These are phyloP conservation scores for Aspergillus niger DNA, from an alignment of 2,329 filamentous ascomycete genomes.

Conservation along the genomic window DNA sequence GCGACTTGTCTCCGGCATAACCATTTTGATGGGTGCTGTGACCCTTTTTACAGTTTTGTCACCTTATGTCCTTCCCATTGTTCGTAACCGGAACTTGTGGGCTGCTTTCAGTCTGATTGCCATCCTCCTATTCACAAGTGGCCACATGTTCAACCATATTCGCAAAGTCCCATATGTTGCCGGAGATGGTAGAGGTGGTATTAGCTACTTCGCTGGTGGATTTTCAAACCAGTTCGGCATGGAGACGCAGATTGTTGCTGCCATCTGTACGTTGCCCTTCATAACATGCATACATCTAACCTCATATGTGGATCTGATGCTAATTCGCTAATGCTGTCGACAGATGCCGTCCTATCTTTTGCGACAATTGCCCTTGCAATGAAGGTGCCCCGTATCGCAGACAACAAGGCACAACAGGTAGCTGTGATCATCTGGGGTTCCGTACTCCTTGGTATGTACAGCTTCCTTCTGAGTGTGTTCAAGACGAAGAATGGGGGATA, in stretches of 20 bases:
- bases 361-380: constrained; percentile 86
- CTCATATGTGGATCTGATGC: background rate
- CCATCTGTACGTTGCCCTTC: constrained; percentile 71
- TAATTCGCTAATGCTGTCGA: constrained; percentile 18
- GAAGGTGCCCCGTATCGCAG: constrained; percentile 86
- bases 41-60: constrained; percentile 71
- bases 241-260: constrained; percentile 93
- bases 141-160: constrained; percentile 99
- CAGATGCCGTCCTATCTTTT: constrained; percentile 81
- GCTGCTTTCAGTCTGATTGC: constrained; percentile 83
- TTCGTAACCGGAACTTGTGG: constrained; percentile 93
- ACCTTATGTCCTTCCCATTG: constrained; percentile 75
- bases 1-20: constrained; percentile 68
- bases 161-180: constrained; percentile 91
- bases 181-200: constrained; percentile 78
- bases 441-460: constrained; percentile 81
- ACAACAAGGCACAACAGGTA: constrained; percentile 75
- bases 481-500: constrained; percentile 93
- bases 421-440: constrained; percentile 78
- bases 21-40: constrained; percentile 67
- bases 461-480: constrained; percentile 92
- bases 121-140: constrained; percentile 90
- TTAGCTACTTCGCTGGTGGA: constrained; percentile 85
- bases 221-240: constrained; percentile 94
- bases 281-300: background rate